These are phyloP conservation scores for Pseudogymnoascus destructans DNA, from an alignment of 2,329 filamentous ascomycete species.

Conservation along the genomic window DNA sequence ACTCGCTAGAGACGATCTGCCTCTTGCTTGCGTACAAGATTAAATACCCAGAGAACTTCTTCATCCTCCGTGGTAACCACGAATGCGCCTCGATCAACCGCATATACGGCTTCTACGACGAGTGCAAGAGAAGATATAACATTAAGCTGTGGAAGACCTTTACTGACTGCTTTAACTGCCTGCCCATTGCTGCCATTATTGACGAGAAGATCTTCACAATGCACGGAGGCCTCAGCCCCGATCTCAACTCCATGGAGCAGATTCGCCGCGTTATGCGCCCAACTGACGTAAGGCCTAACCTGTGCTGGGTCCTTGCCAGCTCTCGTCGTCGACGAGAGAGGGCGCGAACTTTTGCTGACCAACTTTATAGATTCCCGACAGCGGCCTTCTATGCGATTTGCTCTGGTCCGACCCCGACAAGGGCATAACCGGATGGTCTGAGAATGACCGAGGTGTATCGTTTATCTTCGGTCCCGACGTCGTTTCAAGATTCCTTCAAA, in stretches of 20 bases:
- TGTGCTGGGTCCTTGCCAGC: constrained; percentile 18
- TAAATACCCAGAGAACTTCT: constrained; percentile 99
- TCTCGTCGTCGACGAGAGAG: constrained; percentile 20
- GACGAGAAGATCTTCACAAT: constrained; percentile 99
- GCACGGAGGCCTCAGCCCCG: constrained; percentile 94
- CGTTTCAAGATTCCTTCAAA: constrained; percentile 92
- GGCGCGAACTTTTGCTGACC: constrained; percentile 26
- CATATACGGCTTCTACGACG: constrained; percentile 99
- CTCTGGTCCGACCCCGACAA: constrained; percentile 99
- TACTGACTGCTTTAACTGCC: constrained; percentile 98
- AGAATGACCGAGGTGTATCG: constrained; percentile 96
- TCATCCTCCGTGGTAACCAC: constrained; percentile 96
- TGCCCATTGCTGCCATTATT: constrained; percentile 96
- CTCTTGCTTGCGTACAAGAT: constrained; percentile 97
- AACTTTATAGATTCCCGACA: constrained; percentile 73
- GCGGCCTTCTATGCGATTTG: constrained; percentile 90
- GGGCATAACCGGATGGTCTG: constrained; percentile 97
- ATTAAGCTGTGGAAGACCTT: constrained; percentile 99
- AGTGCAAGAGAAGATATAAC: constrained; percentile 98
- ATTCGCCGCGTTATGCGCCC: constrained; percentile 98
- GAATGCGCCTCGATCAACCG: constrained; percentile 98
- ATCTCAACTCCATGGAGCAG: constrained; percentile 99
- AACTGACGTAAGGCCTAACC: constrained; percentile 67
- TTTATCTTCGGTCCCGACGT: constrained; percentile 98
- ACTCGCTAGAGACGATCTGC: constrained; percentile 97